Base-by-base conservation (phyloP, 1,284 basidiomycete species). In the Termitomyces sp. region DNA sequence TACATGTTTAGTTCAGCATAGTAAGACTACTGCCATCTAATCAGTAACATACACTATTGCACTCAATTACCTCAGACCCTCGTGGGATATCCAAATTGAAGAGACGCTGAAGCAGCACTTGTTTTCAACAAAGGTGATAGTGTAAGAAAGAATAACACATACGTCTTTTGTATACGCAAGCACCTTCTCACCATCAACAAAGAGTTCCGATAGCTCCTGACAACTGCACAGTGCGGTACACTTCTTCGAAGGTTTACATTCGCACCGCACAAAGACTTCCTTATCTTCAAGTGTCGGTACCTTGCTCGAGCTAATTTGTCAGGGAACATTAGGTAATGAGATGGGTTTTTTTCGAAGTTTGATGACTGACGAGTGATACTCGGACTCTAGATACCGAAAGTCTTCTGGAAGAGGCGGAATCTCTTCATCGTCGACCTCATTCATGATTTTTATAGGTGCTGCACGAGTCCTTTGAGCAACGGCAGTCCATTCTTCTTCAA, bases 61-160 rank as follows among this genome's bases (percentile, higher is more conserved):
- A 86, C 63, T 86, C 84, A 6, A 84, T 72, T 13, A 83, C 80
- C 46, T 82, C 78, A 2, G 68, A 62, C 1, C 77, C 76, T 10
- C 65, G 67, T 6, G 71, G 70, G 1, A 77, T 62, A 48, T 70
- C 66, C 59, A 82, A 79, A 21, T 53, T 42, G 64, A 80, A 83
- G 2, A 78, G 62, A 8, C 79, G 75, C 83, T 85, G 50, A n/a
- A 43, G 17, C 38, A 40, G 10, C 3, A 33, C 7, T 0, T 15
- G 8, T 34, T 5, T 39, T 49, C 7, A 58, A 38, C 5, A 42
- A 21, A 34, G 38, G 13, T 5, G 42, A 26, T 7, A 21, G 30
- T 30, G 28, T 17, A 7, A 9, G 28, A 38, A 41, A 51, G 24
- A 15, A 7, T 4, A 34, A 33, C n/a, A 33, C 61, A 17, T 49